Base-by-base conservation (phyloP, 805 yeast species). In the Kodamaea sagamina region DNA sequence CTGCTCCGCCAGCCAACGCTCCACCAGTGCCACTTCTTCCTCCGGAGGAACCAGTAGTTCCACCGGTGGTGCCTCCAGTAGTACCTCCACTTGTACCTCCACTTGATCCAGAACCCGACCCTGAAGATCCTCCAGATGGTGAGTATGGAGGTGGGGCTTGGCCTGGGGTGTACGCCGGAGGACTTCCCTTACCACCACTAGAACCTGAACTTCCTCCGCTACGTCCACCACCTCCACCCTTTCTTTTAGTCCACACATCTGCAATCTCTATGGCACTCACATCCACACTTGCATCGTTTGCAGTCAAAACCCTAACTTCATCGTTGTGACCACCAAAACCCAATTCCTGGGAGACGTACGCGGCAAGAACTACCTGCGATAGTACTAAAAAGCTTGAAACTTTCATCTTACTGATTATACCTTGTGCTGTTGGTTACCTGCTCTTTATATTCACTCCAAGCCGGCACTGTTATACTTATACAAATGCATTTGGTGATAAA, bases 181-280 rank as follows among this genome's bases (percentile, higher is more conserved):
- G 24, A 21, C 8, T 21, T 21, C 24, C 24, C 24, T 21, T 28
- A n/a, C 29, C 29, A 10, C 29, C 29, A 26, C 13, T 26, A 26
- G 29, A n/a, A 4, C 29, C 29, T 7, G 5, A 6, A 26, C n/a
- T 7, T 11, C 29, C 29, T 6, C n/a, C n/a, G n/a, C n/a, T 6
- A 22, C 25, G 25, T 6, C 9, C 31, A 13, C 36, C 36, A 32
- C 37, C 25, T 6, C 37, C 37, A 17, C 27, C 37, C 17, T 22
- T 34, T 22, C 37, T 22, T 25, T 34, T 22, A 7, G 11, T 34
- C 26, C 17, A 34, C 19, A 6, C 37, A 7, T 22, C 37, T n/a
- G 15, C 7, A 7, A 11, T 12, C 4, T 19, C 27, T 18, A 17
- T 12, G 6, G 6, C n/a, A n/a, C n/a, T n/a, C n/a, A n/a, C n/a